Conservation (phyloP, 2,329 filamentous ascomycete species). For the Colletotrichum sp. region DNA sequence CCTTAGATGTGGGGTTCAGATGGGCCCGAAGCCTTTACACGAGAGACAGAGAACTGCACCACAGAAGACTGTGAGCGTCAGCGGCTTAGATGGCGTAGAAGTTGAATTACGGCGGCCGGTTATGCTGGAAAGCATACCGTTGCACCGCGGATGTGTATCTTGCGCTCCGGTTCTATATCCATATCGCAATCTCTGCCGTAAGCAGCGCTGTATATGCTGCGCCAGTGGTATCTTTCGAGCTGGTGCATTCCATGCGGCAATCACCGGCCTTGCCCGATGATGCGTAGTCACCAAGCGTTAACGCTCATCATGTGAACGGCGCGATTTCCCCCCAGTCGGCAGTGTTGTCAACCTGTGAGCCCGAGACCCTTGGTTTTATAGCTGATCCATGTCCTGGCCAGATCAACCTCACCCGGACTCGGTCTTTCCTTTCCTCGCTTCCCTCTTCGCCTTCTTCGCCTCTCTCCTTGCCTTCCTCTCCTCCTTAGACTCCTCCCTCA, state of each 20-base stretch:
- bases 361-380: not conserved
- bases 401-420: not conserved
- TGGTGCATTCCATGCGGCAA: not conserved
- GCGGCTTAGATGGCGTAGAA: not conserved
- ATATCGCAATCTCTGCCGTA: not conserved
- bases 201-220: not conserved
- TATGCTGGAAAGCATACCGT: not conserved
- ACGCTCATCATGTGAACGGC: not conserved
- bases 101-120: not conserved
- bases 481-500: conserved; percentile 45
- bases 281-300: not conserved
- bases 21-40: not conserved
- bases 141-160: not conserved
- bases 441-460: conserved; percentile 31
- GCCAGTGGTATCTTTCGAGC: not conserved
- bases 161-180: not conserved
- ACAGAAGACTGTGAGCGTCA: not conserved
- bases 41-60: not conserved
- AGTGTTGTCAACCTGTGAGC: not conserved
- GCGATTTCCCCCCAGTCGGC: not conserved
- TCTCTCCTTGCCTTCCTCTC: conserved; percentile 42
- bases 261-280: not conserved
- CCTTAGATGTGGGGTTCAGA: conserved; percentile 31
- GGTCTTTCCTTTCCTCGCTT: conserved; percentile 13
- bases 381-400: not conserved